Evolutionary conservation across 2,329 filamentous ascomycete species (phyloP).

Genomic region (Periconia sp.): DNA sequence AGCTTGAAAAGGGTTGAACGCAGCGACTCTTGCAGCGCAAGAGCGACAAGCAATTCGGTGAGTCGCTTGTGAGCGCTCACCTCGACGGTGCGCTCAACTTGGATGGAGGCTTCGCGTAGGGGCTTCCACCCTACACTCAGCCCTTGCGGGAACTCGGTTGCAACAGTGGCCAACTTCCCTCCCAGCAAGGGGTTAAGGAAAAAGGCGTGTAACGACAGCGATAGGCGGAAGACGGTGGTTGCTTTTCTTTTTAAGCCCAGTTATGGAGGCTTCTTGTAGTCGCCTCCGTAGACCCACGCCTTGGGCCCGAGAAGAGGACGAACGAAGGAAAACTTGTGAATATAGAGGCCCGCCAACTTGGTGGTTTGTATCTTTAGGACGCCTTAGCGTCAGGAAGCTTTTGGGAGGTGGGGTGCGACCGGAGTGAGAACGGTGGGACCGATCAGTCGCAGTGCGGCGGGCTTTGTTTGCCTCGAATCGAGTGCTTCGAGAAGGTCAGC

Average conservation of each 20-base stretch:
- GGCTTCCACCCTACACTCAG: constrained; percentile 53
- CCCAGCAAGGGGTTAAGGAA: constrained; percentile 29
- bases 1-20: constrained; percentile 22
- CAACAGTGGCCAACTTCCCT: constrained; percentile 32
- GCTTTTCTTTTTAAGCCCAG: constrained; percentile 55
- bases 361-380: constrained; percentile 61
- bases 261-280: constrained; percentile 95
- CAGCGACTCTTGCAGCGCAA: constrained; percentile 36
- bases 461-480: constrained; percentile 8
- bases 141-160: constrained; percentile 31
- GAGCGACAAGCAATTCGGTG: constrained; percentile 43
- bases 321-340: constrained; percentile 73
- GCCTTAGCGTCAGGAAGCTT: constrained; percentile 44
- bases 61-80: constrained; percentile 63
- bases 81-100: constrained; percentile 58
- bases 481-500: constrained; percentile 7
- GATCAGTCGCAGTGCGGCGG: constrained; percentile 35
- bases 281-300: constrained; percentile 95
- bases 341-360: constrained; percentile 92
- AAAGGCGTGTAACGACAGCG: constrained; percentile 20
- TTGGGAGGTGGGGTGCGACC: constrained; percentile 20
- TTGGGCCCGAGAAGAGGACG: constrained; percentile 91
- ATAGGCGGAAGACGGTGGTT: constrained; percentile 20
- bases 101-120: constrained; percentile 56
- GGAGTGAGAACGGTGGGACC: constrained; percentile 23